phyloP scores from a whole-genome alignment of 2,329 filamentous ascomycete species.

The Verticillium longisporum region DNA sequence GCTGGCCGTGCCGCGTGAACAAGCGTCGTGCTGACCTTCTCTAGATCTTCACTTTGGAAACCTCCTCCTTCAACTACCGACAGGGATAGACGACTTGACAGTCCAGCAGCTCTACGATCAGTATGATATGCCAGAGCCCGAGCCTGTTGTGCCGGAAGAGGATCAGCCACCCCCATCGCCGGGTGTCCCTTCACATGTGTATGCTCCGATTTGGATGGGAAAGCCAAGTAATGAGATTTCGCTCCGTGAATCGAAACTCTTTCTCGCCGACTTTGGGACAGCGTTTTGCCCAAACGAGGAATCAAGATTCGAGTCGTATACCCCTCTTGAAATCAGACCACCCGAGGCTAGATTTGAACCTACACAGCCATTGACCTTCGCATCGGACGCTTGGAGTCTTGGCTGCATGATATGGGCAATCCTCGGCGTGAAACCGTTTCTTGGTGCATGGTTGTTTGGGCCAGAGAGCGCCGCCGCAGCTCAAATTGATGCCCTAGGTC shows the following conservation, averaged over 20 bases:
- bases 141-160: slow-evolving; percentile 13
- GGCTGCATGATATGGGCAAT: slow-evolving; percentile 27
- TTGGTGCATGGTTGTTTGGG: slow-evolving; percentile 16
- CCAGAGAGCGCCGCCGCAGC: slow-evolving; percentile 21
- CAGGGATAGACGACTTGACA: slow-evolving; percentile 14
- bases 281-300: slow-evolving; percentile 21
- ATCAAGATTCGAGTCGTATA: slow-evolving; percentile 17
- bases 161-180: slow-evolving; percentile 8
- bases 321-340: slow-evolving; percentile 20
- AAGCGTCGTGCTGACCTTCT: neutral
- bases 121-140: slow-evolving; percentile 15
- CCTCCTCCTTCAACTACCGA: slow-evolving; percentile 18
- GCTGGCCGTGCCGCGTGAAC: neutral
- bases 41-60: slow-evolving; percentile 27
- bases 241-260: slow-evolving; percentile 14
- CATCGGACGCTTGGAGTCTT: slow-evolving; percentile 32
- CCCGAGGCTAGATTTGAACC: slow-evolving; percentile 29
- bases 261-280: slow-evolving; percentile 26
- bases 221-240: slow-evolving; percentile 20
- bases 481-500: slow-evolving; percentile 23
- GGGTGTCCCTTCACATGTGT: slow-evolving; percentile 20
- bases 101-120: slow-evolving; percentile 17
- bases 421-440: slow-evolving; percentile 21
- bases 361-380: slow-evolving; percentile 21
- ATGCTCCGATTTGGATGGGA: slow-evolving; percentile 26